Evolutionary conservation across 2,329 filamentous ascomycete species (phyloP).

Genomic region (Fusarium acutatum): DNA sequence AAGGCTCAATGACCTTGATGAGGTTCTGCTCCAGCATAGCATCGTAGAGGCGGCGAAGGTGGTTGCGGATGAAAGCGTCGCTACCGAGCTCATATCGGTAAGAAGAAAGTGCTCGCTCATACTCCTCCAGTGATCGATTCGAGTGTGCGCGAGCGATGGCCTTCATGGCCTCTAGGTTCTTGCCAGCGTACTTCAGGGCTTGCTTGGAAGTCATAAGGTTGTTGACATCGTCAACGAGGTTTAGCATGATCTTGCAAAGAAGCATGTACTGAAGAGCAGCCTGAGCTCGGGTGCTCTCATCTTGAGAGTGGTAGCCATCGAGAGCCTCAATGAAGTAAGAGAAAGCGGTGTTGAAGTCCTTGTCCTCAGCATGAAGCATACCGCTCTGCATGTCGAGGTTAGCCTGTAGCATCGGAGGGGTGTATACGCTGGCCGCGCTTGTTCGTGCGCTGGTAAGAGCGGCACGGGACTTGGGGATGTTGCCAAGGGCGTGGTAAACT

Average conservation of each 20-base stretch:
- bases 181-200: constrained; percentile 93
- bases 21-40: constrained; percentile 99
- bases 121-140: constrained; percentile 95
- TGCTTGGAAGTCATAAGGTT: constrained; percentile 95
- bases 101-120: constrained; percentile 88
- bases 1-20: constrained; percentile 99
- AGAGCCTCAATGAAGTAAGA: constrained; percentile 99
- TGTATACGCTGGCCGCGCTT: constrained; percentile 96
- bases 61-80: constrained; percentile 96
- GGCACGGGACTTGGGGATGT: constrained; percentile 94
- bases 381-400: constrained; percentile 99
- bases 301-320: constrained; percentile 94
- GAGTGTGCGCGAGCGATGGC: constrained; percentile 94
- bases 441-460: constrained; percentile 94
- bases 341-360: constrained; percentile 98
- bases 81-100: constrained; percentile 94
- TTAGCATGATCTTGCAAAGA: constrained; percentile 99
- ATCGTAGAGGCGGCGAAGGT: constrained; percentile 94
- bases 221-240: constrained; percentile 95
- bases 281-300: constrained; percentile 90
- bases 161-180: constrained; percentile 98
- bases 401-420: constrained; percentile 91
- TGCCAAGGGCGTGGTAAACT: constrained; percentile 96
- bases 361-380: constrained; percentile 98
- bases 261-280: constrained; percentile 99